Evolutionary conservation across 768 basidiomycete genomes (phyloP).

Genomic region (Phaffia tasmanica): DNA sequence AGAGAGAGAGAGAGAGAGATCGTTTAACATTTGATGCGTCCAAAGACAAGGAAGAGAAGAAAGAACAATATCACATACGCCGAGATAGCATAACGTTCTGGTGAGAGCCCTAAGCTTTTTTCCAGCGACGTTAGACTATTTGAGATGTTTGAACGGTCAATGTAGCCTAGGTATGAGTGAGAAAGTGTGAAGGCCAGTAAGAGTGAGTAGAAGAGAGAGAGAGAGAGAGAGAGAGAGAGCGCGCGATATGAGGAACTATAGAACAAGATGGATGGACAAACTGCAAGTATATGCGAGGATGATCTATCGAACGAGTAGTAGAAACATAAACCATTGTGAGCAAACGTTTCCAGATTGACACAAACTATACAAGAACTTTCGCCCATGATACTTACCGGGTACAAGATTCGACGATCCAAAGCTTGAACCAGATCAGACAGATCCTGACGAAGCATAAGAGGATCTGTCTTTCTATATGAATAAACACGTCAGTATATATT

Average conservation of each 20-base stretch:
- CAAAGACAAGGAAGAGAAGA: background rate
- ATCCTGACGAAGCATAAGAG: conserved; percentile 9
- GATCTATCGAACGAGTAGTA: background rate
- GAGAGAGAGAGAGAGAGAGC: background rate
- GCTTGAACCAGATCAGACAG: conserved; percentile 2
- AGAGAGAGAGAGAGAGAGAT: background rate
- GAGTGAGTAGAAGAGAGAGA: background rate
- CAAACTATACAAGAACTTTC: too few species aligned
- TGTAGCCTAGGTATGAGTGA: conserved; percentile 5
- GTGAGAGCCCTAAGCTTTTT: conserved; percentile 17
- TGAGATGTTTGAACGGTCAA: conserved; percentile 23
- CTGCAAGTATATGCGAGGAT: conserved; percentile 20
- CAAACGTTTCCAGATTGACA: background rate
- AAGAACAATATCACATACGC: conserved; percentile 9
- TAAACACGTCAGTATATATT: too few species aligned
- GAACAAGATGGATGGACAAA: background rate
- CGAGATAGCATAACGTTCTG: conserved; percentile 15
- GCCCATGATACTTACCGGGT: background rate
- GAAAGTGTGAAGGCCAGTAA: background rate
- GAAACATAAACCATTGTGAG: background rate
- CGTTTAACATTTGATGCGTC: background rate
- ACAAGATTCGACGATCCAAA: conserved; percentile 14
- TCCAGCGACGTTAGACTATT: conserved; percentile 25
- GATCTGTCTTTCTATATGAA: too few species aligned
- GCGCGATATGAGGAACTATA: background rate